Base-by-base conservation (phyloP, 2,329 filamentous ascomycete species). In the Botryosphaeria dothidea region DNA sequence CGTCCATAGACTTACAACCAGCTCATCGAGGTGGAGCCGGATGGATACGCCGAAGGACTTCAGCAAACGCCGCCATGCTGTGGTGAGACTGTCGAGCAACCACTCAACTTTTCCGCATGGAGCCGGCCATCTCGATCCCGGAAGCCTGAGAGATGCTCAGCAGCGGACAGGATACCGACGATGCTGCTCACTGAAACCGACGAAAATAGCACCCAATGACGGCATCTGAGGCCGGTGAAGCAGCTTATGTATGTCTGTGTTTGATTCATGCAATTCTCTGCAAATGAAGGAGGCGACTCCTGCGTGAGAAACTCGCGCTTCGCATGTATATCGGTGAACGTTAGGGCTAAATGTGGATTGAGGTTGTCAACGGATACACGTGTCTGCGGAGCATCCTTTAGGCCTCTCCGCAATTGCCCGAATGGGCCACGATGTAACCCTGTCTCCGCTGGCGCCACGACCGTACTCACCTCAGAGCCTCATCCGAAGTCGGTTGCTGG, bases 281-380 rank as follows among this genome's bases (percentile, higher is more conserved):
- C 56, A 45, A 31, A 60, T 46, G 56, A 58, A 60, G 56, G 56
- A 60, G 29, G 25, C n/a, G 11, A 46, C 25, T 46, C 38, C 36
- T 34, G 36, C 52, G 52, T 21, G 52, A 57, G 52, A 46, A 46
- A 41, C 56, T 46, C 41, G 38, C 56, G 41, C 41, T 31, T n/a
- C 56, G 56, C 56, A 34, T 60, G 56, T 45, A 52, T 54, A 54
- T 52, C 61, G 61, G 61, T 63, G 46, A 63, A 54, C 9, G 46
- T 34, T 63, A 63, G 61, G 48, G 48, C 61, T 54, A 41, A 41
- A n/a, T 23, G 56, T 46, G 56, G 56, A 60, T 60, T 46, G 56
- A 60, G 46, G 48, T 54, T 46, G 61, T 54, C 62, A 64, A 46
- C 62, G 62, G 62, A 64, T 54, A 64, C 62, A 64, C 62, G 62